Conservation (phyloP, 2,329 filamentous ascomycete genomes). For the Stagonosporopsis vannaccii region DNA sequence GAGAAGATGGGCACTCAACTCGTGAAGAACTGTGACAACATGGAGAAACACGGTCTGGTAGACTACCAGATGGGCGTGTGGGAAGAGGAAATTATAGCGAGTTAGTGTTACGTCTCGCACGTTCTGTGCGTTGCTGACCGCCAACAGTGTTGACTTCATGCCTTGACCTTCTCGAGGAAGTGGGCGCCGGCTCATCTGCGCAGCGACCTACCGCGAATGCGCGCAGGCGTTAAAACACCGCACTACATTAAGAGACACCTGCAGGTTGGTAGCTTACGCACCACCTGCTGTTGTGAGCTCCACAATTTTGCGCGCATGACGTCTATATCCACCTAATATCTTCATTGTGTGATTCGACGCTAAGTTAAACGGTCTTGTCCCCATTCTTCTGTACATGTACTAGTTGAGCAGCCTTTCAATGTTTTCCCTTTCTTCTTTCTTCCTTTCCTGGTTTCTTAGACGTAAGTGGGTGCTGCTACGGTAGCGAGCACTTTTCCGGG, state of each 20-base stretch:
- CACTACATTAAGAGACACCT: neutral
- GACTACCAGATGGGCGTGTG: constrained; percentile 98
- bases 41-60: constrained; percentile 91
- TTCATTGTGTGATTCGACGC: constrained; percentile 10
- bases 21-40: constrained; percentile 79
- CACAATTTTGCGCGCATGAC: constrained; percentile 9
- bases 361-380: constrained; percentile 11
- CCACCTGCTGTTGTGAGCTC: constrained; percentile 20
- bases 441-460: constrained; percentile 25
- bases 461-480: constrained; percentile 11
- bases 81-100: constrained; percentile 87
- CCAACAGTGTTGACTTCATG: constrained; percentile 60
- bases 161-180: constrained; percentile 60
- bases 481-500: constrained; percentile 18
- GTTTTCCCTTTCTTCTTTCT: constrained; percentile 20
- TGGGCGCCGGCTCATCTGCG: constrained; percentile 40
- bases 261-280: constrained; percentile 17
- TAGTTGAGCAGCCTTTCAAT: constrained; percentile 26
- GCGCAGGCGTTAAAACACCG: constrained; percentile 42
- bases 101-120: constrained; percentile 61
- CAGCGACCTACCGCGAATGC: constrained; percentile 42
- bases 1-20: constrained; percentile 84
- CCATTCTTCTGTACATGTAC: constrained; percentile 40
- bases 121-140: constrained; percentile 17
- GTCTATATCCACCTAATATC: constrained; percentile 22